Percentiles rank a stretch among this genome's conserved stretches.
Evolutionary conservation across 163 green algal genomes (phyloP).

Genomic region (Scenedesmus sp.): DNA sequence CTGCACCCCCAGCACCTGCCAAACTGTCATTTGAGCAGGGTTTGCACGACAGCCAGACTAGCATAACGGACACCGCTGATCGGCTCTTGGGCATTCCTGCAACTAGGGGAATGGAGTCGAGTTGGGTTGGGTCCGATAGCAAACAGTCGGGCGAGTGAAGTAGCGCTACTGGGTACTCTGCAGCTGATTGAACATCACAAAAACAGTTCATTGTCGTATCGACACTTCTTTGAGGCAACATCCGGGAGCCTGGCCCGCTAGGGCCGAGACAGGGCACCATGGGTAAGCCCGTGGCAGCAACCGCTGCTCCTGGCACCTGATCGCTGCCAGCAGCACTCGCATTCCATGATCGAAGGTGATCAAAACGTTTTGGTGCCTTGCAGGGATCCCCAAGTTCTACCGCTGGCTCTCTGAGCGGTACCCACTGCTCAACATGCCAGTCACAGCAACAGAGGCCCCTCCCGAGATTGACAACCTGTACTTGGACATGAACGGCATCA

Average conservation of each 20-base stretch:
- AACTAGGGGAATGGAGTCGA: too few relatives aligned
- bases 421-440: constrained; percentile 89
- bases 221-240: too few relatives aligned
- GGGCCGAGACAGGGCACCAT: not conserved
- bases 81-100: too few relatives aligned
- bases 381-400: constrained; percentile 98
- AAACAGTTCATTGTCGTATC: too few relatives aligned
- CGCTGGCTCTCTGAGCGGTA: constrained; percentile 96
- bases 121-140: too few relatives aligned
- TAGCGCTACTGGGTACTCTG: too few relatives aligned
- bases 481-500: constrained; percentile 96
- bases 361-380: not conserved
- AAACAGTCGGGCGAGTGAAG: too few relatives aligned
- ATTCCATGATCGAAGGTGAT: not conserved
- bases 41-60: not conserved
- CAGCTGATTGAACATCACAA: too few relatives aligned
- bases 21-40: not conserved
- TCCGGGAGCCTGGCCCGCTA: not conserved
- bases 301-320: not conserved
- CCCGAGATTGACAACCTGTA: constrained; percentile 88
- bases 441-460: constrained; percentile 62
- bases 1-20: not conserved
- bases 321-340: not conserved
- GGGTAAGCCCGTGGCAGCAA: not conserved
- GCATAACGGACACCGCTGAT: not conserved